Evolutionary conservation across 345 rosid species (phyloP), one percentile per base, ranked within the genome.

Genomic region (Eutrema yunnanense): DNA sequence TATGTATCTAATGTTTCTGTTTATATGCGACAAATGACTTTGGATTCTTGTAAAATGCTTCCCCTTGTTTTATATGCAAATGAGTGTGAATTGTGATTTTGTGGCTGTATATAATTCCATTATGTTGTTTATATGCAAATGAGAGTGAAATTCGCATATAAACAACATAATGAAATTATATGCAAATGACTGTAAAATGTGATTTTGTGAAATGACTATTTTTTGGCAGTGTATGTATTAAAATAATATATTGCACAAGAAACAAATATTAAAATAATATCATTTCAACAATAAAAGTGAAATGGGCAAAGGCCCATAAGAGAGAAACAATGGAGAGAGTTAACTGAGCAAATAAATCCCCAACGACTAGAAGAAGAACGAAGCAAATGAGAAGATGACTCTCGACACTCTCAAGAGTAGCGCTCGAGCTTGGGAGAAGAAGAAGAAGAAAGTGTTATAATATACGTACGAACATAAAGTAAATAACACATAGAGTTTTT

Each of bases 341-440:
- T 19, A 19, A 19, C 22, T 19, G 22, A 19, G 22, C 22, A 19
- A 19, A 44, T 16, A 47, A 46, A 14, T 4, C 5, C 32, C 29
- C 44, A 11, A 13, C n/a, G 64, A 57, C 53, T 16, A 60, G 22
- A 22, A 29, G 29, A 40, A 32, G 19, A 69, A 37, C 7, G 34
- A 53, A 49, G 38, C 44, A 33, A 67, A 67, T 47, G 54, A 44
- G 64, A 42, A 5, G 73, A 58, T 10, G 73, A 59, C 10, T 66
- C 40, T 59, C 22, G 6, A 49, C 54, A 66, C 11, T 51, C 62
- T 50, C 62, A 60, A 67, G 11, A 67, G 62, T 42, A 74, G 40
- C 1, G 49, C 1, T 73, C 22, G 56, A 60, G 56, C 63, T 42
- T 5, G 41, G 56, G 33, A 16, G 13, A 38, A 36, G 41, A 61